Base-by-base conservation (phyloP, 371 early-diverging fungal species). In the Apophysomyces ossiformis region DNA sequence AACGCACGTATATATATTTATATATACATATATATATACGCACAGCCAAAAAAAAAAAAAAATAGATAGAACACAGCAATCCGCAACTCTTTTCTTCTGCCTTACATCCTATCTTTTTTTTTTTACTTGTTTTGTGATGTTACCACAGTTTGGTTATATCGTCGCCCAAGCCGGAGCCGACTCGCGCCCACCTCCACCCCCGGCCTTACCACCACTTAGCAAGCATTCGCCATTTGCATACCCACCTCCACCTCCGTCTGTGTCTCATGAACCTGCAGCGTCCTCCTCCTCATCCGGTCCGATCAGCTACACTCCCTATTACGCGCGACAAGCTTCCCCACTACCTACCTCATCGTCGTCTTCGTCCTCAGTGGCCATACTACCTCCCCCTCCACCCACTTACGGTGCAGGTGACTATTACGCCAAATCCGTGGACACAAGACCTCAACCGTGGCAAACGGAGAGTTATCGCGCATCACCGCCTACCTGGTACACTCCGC, bases 121-220 rank as follows among this genome's bases (percentile, higher is more conserved):
- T 36, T 35, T 57, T 56, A 45, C n/a, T 57, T 44, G 45, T 60
- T 44, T 67, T 39, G 62, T 46, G 47, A 81, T 97, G 97, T 46
- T 98, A 73, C 79, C 89, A 75, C 78, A 81, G 71, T 78, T 81
- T 73, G 79, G 79, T 60, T 81, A 73, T 66, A 75, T 81, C 65
- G 71, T 81, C 50, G 81, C 81, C 57, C 81, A 81, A 70, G 81
- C 81, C 45, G 81, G 81, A 57, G 81, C 81, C 37, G 80, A 79
- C 68, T 71, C 76, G 44, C 72, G 61, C n/a, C 35, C 61, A 2
- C 66, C 68, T 57, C 63, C 68, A 60, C 50, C 41, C 58, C 36
- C 63, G 37, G 60, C 21, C 43, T 44, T 56, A 37, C 63, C 50
- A 45, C 47, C 58, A 54, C 50, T 50, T 37, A 50, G 54, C 57